Evolutionary conservation across 2,329 filamentous ascomycete species (phyloP).

Genomic region (Sporothrix pseudoabietina): DNA sequence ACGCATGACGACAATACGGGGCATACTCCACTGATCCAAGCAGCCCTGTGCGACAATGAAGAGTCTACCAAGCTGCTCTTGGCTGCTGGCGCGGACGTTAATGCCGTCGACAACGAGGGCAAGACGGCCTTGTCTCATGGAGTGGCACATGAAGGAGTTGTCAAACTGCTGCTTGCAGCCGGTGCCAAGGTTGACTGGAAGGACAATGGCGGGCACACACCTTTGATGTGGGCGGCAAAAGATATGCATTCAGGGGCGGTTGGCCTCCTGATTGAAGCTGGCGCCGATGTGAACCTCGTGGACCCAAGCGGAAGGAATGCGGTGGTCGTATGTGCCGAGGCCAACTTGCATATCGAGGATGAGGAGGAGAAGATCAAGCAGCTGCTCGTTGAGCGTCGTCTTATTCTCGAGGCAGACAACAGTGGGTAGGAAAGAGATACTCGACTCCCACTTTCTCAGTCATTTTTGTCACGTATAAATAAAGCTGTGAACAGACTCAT

Average conservation of each 20-base stretch:
- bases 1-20: neutral
- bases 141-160: neutral
- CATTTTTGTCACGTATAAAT: too few relatives aligned
- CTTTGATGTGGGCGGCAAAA: neutral
- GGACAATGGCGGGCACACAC: neutral
- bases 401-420: neutral
- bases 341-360: neutral
- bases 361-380: neutral
- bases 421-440: neutral
- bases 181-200: neutral
- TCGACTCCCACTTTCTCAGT: too few relatives aligned
- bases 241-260: neutral
- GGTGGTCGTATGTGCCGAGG: neutral
- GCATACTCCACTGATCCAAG: neutral
- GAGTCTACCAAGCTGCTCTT: neutral
- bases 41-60: neutral
- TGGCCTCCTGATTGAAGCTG: neutral
- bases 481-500: neutral
- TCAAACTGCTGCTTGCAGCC: neutral
- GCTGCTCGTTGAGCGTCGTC: neutral
- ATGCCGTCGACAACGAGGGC: constrained; percentile 23
- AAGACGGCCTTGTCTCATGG: constrained; percentile 24
- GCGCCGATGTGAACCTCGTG: neutral
- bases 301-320: neutral
- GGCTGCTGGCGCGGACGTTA: constrained; percentile 8